Conservation (phyloP, 2,329 filamentous ascomycete species). For the Scedosporium aurantiacum region DNA sequence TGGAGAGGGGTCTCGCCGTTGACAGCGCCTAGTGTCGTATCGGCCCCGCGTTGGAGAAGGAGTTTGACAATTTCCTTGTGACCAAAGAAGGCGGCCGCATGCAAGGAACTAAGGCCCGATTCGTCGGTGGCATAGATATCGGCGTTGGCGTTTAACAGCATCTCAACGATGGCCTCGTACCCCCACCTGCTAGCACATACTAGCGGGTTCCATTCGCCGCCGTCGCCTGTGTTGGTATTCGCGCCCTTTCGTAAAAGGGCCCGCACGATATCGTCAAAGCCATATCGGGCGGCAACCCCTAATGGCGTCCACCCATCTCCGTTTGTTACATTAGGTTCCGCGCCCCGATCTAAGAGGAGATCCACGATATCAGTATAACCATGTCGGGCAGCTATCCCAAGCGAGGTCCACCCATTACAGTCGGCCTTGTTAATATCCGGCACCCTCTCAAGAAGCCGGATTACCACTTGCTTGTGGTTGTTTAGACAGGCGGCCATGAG, state of each 20-base stretch:
- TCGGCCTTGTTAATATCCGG: not conserved
- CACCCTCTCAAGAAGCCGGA: not conserved
- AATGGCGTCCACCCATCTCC: slow-evolving; percentile 14
- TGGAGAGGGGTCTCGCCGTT: not conserved
- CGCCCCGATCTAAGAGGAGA: slow-evolving; percentile 6
- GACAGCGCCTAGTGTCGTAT: not conserved
- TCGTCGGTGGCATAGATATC: not conserved
- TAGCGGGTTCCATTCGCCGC: not conserved
- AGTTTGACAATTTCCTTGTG: not conserved
- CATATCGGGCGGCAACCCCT: not conserved
- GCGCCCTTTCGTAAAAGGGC: not conserved
- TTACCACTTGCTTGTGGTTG: not conserved
- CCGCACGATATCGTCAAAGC: not conserved
- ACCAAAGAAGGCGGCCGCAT: not conserved
- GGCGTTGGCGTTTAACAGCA: not conserved
- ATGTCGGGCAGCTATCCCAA: not conserved
- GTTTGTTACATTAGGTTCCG: slow-evolving; percentile 12
- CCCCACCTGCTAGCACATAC: not conserved
- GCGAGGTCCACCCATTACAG: not conserved
- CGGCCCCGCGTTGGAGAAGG: not conserved
- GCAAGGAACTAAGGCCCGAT: not conserved
- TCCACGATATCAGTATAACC: not conserved
- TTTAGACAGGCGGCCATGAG: not conserved
- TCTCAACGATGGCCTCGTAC: not conserved
- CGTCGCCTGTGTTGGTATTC: not conserved